These are phyloP conservation scores for Apiotrichum domesticum DNA, from an alignment of 1,284 basidiomycete species.

Conservation along the genomic window DNA sequence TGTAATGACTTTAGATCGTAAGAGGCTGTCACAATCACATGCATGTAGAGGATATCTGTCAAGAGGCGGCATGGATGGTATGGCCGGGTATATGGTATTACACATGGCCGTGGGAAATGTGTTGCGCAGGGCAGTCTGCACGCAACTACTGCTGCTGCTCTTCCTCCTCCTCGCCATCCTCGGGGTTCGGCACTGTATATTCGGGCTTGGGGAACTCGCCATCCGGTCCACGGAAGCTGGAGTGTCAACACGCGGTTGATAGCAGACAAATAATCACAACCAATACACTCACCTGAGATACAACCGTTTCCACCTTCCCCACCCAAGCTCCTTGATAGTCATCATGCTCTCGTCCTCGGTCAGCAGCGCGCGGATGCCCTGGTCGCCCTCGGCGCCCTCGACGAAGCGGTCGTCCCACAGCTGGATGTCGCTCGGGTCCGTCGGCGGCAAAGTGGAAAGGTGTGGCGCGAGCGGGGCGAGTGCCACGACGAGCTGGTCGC, in stretches of 20 bases:
- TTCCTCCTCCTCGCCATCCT: conserved; percentile 17
- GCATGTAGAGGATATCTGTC: background rate
- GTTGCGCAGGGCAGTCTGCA: too few species aligned
- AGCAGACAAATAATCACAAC: too few species aligned
- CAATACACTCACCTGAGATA: conserved; percentile 32
- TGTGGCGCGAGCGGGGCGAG: conserved; percentile 19
- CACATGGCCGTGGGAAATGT: too few species aligned
- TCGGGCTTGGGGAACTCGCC: conserved; percentile 29
- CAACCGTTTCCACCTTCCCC: conserved; percentile 37
- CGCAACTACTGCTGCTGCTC: too few species aligned
- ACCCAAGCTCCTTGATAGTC: conserved; percentile 22
- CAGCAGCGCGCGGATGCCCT: conserved; percentile 10
- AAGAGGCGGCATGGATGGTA: background rate
- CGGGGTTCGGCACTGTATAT: conserved; percentile 18
- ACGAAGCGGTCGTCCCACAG: conserved; percentile 31
- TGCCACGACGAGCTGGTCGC: conserved; percentile 23
- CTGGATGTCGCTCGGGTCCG: conserved; percentile 22
- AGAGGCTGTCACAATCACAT: background rate
- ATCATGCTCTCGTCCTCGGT: background rate
- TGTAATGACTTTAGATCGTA: too few species aligned
- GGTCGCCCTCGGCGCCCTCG: conserved; percentile 19
- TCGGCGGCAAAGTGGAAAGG: conserved; percentile 16
- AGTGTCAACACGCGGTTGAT: background rate
- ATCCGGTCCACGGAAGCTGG: conserved; percentile 26
- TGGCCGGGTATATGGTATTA: too few species aligned